These are phyloP conservation scores for Hypoxylon sp. DNA, from an alignment of 2,329 filamentous ascomycete species.

Conservation along the genomic window DNA sequence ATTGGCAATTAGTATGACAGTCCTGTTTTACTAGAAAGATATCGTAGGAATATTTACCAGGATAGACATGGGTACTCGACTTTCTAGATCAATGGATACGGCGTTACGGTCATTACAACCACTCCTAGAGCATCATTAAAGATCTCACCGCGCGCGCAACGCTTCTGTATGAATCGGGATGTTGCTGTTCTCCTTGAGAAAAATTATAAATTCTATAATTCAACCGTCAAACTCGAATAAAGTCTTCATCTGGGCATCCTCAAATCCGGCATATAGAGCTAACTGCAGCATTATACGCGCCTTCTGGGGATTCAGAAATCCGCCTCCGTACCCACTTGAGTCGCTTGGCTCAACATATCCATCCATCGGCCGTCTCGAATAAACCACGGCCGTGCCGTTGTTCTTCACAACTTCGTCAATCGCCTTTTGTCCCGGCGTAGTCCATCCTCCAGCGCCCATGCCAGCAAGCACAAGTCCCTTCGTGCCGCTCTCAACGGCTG, in stretches of 20 bases:
- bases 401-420: slow-evolving; percentile 62
- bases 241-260: slow-evolving; percentile 38
- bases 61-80: slow-evolving; percentile 6
- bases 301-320: slow-evolving; percentile 70
- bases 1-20: slow-evolving; percentile 2
- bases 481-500: slow-evolving; percentile 65
- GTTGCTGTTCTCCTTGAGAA: neutral
- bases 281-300: slow-evolving; percentile 67
- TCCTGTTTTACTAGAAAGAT: slow-evolving; percentile 30
- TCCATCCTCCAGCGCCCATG: slow-evolving; percentile 68
- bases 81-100: slow-evolving; percentile 14
- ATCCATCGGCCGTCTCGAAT: slow-evolving; percentile 65
- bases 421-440: slow-evolving; percentile 56
- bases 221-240: slow-evolving; percentile 42
- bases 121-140: neutral
- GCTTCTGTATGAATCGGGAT: neutral
- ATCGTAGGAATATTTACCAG: neutral
- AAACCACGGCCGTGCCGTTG: slow-evolving; percentile 65
- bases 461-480: slow-evolving; percentile 70
- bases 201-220: neutral
- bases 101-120: neutral
- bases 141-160: neutral
- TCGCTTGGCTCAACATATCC: slow-evolving; percentile 64
- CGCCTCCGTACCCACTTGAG: slow-evolving; percentile 58
- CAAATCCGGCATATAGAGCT: slow-evolving; percentile 52